Evolutionary conservation across 106 monocot species (phyloP).

Genomic region (Amphibolis antarctica): DNA sequence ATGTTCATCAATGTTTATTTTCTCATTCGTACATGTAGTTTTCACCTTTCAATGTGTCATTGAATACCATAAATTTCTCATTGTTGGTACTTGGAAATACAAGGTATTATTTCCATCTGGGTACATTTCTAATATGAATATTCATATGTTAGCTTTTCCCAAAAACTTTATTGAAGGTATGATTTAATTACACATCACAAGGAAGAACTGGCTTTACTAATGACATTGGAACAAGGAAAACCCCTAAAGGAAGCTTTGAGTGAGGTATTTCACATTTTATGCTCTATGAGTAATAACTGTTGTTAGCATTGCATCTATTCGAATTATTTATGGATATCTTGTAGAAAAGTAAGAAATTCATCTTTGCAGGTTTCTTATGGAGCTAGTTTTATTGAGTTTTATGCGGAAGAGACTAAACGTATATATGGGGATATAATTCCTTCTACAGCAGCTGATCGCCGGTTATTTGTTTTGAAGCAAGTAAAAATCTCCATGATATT

Average conservation of each 20-base stretch:
- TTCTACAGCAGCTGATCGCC: conserved; percentile 50
- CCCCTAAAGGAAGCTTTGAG: conserved; percentile 78
- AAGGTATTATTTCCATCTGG: too few species aligned
- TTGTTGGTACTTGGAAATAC: too few species aligned
- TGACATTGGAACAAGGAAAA: conserved; percentile 91
- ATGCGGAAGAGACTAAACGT: conserved; percentile 86
- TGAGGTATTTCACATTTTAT: conserved; percentile 41
- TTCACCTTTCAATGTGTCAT: too few species aligned
- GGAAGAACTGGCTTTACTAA: conserved; percentile 82
- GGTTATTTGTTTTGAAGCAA: conserved; percentile 82
- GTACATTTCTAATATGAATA: too few species aligned
- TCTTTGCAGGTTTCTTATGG: conserved; percentile 68
- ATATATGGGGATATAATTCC: conserved; percentile 92
- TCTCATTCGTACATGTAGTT: too few species aligned
- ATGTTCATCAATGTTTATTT: too few species aligned
- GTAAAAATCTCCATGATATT: conserved; percentile 11
- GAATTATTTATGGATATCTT: not conserved
- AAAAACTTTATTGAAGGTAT: conserved; percentile 43
- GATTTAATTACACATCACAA: conserved; percentile 73
- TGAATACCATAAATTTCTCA: too few species aligned
- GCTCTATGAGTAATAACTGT: not conserved
- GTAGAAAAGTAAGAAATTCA: not conserved
- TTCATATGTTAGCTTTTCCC: not conserved
- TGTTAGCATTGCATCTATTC: not conserved
- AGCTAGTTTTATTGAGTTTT: conserved; percentile 75